Percentiles rank a stretch among this genome's conserved stretches.
phyloP scores from a whole-genome alignment of 306 rosid genomes.

The Pterocarpus macrocarpus region DNA sequence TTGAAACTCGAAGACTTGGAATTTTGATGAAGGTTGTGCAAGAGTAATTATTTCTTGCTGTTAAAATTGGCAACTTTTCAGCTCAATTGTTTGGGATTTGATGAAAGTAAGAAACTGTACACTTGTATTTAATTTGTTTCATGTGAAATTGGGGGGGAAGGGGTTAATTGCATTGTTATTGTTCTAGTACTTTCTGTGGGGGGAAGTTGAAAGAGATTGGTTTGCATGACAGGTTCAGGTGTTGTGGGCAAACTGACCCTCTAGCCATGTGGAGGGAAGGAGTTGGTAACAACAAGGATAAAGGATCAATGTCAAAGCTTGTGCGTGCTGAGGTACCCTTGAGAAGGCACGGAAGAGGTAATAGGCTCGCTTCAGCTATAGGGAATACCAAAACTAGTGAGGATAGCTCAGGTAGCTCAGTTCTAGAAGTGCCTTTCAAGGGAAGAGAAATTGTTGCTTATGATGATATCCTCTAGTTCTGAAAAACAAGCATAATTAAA shows the following conservation, averaged over 20 bases:
- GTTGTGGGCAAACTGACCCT: conserved; percentile 90
- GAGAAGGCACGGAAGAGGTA: conserved; percentile 83
- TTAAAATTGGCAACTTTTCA: not conserved
- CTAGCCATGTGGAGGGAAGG: conserved; percentile 91
- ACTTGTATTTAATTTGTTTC: not conserved
- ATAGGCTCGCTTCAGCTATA: conserved; percentile 76
- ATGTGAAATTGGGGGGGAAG: conserved; percentile 15
- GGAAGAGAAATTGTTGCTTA: conserved; percentile 88
- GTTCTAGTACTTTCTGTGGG: not conserved
- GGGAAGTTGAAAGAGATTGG: conserved; percentile 10
- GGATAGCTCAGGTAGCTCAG: conserved; percentile 50
- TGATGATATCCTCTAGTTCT: conserved; percentile 74
- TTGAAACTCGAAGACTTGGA: not conserved
- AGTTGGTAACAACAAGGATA: conserved; percentile 66
- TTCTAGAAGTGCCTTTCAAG: conserved; percentile 62
- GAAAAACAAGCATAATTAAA: conserved; percentile 2
- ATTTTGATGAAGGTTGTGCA: conserved; percentile 17
- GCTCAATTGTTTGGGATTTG: conserved; percentile 12
- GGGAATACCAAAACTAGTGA: conserved; percentile 63
- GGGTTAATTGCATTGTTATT: conserved; percentile 10
- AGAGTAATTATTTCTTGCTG: not conserved
- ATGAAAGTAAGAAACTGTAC: not conserved
- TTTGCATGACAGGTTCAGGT: conserved; percentile 70
- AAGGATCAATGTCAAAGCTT: conserved; percentile 75
- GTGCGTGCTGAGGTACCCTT: conserved; percentile 81